A percentile compares a stretch with the other conserved stretches of the same genome.
These are phyloP conservation scores for Trypanosoma mega DNA, from an alignment of 208 protist species.

Conservation along the genomic window DNA sequence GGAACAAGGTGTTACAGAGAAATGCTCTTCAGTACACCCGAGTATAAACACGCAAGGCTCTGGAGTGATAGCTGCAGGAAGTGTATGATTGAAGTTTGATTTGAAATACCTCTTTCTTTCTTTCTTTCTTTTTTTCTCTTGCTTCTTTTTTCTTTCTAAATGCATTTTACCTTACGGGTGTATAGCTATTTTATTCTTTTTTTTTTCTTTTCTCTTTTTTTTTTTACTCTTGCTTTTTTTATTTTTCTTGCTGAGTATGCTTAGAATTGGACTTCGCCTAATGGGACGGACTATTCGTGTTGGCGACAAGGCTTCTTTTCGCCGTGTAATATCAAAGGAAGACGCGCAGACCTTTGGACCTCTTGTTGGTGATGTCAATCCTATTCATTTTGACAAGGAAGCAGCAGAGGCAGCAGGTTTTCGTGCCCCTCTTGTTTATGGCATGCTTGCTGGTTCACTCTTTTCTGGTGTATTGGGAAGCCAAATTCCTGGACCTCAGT, in stretches of 20 bases:
- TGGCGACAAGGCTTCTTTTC: slow-evolving; percentile 49
- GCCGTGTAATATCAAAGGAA: slow-evolving; percentile 40
- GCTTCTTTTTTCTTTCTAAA: slow-evolving; percentile 11
- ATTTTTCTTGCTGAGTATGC: slow-evolving; percentile 15
- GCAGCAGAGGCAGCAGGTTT: slow-evolving; percentile 81
- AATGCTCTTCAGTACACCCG: slow-evolving; percentile 88
- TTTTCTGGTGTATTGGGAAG: slow-evolving; percentile 86
- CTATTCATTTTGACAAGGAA: slow-evolving; percentile 66
- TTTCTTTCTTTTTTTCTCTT: slow-evolving; percentile 18
- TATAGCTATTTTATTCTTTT: slow-evolving; percentile 11
- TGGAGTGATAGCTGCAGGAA: too few relatives aligned
- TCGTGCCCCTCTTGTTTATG: slow-evolving; percentile 70
- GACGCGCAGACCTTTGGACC: slow-evolving; percentile 73
- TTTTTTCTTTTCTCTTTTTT: slow-evolving; percentile 11
- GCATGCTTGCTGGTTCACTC: slow-evolving; percentile 80
- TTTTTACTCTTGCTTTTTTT: slow-evolving; percentile 1
- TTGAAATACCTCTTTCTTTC: background rate
- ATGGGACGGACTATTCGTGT: slow-evolving; percentile 57
- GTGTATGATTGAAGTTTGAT: too few relatives aligned
- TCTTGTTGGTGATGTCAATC: slow-evolving; percentile 82
- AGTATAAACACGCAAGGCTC: too few relatives aligned
- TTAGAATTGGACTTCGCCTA: slow-evolving; percentile 9
- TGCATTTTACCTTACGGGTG: slow-evolving; percentile 6
- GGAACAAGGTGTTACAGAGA: slow-evolving; percentile 91
- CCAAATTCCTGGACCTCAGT: slow-evolving; percentile 77